These are phyloP conservation scores for Trametes sanguinea DNA, from an alignment of 768 basidiomycete species.

Conservation along the genomic window DNA sequence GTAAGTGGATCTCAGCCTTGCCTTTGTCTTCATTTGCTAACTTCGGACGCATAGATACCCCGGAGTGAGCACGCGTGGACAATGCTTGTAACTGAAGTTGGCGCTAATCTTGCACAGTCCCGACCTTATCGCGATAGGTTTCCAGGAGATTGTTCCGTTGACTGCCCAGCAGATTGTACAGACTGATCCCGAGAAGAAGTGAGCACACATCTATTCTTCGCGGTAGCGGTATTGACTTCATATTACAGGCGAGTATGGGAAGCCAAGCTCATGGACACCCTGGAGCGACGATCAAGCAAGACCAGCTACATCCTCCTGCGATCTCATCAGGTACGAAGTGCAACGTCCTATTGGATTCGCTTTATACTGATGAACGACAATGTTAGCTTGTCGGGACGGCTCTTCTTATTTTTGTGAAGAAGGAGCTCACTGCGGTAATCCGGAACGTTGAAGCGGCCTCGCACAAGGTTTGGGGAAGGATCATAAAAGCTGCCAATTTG, in stretches of 20 bases:
- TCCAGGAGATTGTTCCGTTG: slow-evolving; percentile 97
- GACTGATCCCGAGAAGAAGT: slow-evolving; percentile 92
- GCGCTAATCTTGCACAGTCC: slow-evolving; percentile 49
- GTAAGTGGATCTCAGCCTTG: slow-evolving; percentile 46
- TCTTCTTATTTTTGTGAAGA: slow-evolving; percentile 80
- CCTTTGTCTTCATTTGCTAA: background rate
- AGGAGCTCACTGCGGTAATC: slow-evolving; percentile 73
- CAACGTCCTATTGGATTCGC: background rate
- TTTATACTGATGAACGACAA: background rate
- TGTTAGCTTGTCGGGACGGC: slow-evolving; percentile 91
- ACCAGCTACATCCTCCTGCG: slow-evolving; percentile 82
- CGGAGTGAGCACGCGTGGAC: slow-evolving; percentile 45
- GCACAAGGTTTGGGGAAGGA: slow-evolving; percentile 71
- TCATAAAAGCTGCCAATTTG: background rate
- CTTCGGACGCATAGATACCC: slow-evolving; percentile 32
- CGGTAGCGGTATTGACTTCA: background rate
- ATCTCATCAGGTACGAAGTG: slow-evolving; percentile 77
- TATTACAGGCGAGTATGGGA: slow-evolving; percentile 81
- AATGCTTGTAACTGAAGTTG: slow-evolving; percentile 2
- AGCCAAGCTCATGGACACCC: slow-evolving; percentile 71
- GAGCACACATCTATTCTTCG: background rate
- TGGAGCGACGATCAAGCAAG: slow-evolving; percentile 69
- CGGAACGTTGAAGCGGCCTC: slow-evolving; percentile 91
- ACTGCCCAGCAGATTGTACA: slow-evolving; percentile 98
- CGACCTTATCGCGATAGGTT: slow-evolving; percentile 87